These are phyloP conservation scores for Alternaria postmessia DNA, from an alignment of 2,329 filamentous ascomycete genomes.

Conservation along the genomic window DNA sequence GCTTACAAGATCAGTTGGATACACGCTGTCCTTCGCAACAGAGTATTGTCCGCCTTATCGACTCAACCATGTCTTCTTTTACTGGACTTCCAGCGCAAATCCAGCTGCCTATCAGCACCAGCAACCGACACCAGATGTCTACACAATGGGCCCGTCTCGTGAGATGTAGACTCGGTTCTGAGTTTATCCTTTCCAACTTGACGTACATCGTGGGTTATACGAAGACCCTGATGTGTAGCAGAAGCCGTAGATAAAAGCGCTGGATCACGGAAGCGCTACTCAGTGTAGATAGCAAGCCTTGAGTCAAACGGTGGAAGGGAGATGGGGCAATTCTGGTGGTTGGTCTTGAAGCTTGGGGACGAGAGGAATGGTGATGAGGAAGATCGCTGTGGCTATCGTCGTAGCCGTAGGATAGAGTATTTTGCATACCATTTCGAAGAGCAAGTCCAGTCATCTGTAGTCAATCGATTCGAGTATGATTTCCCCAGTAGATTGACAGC, in stretches of 20 bases:
- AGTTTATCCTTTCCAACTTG: background rate
- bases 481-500: rapidly evolving
- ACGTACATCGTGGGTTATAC: too few relatives aligned
- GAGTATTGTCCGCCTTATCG: background rate
- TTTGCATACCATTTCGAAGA: too few relatives aligned
- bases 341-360: rapidly evolving
- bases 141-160: rapidly evolving
- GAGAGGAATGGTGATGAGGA: rapidly evolving
- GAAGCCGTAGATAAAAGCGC: too few relatives aligned
- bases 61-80: background rate
- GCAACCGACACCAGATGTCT: background rate
- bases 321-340: rapidly evolving
- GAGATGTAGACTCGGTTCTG: background rate
- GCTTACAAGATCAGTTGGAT: rapidly evolving
- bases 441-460: too few relatives aligned
- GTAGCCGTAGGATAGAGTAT: too few relatives aligned
- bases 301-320: too few relatives aligned
- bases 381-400: rapidly evolving
- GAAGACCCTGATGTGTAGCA: too few relatives aligned
- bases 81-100: background rate
- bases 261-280: too few relatives aligned
- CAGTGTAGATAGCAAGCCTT: too few relatives aligned
- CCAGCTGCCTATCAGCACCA: rapidly evolving
- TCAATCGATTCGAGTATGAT: rapidly evolving
- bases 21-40: rapidly evolving